Conservation (phyloP, 2,329 filamentous ascomycete species). For the Alternaria metachromatica region DNA sequence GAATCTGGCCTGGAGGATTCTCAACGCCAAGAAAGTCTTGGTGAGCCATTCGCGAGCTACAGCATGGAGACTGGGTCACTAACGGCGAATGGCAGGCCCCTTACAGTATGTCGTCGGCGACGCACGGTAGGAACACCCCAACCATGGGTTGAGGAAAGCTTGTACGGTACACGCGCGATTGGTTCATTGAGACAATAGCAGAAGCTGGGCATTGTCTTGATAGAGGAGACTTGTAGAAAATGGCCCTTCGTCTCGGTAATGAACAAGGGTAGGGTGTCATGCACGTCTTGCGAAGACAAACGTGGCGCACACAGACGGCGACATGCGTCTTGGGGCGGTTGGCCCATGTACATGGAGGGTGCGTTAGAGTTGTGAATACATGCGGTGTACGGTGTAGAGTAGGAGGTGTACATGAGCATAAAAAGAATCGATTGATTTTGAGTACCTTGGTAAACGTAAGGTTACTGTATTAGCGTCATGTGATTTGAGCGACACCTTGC, state of each 20-base stretch:
- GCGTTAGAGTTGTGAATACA: not conserved
- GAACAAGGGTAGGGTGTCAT: not conserved
- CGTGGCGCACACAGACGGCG: not conserved
- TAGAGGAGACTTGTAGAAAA: not conserved
- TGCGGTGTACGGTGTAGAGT: not conserved
- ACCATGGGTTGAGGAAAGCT: slow-evolving; percentile 17
- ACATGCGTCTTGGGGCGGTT: not conserved
- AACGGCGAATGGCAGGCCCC: slow-evolving; percentile 45
- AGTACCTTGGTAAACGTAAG: not conserved
- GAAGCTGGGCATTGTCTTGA: not conserved
- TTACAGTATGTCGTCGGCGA: slow-evolving; percentile 58
- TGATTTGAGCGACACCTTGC: not conserved
- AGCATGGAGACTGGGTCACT: not conserved
- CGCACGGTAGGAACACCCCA: slow-evolving; percentile 51
- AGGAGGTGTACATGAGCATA: not conserved
- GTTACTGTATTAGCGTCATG: not conserved
- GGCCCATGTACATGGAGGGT: not conserved
- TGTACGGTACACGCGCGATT: not conserved
- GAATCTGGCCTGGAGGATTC: slow-evolving; percentile 93
- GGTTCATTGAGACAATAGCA: not conserved
- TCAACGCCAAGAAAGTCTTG: slow-evolving; percentile 92
- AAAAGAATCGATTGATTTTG: not conserved
- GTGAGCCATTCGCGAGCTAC: slow-evolving; percentile 60
- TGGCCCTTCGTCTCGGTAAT: not conserved
- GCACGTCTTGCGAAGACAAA: not conserved